Conservation (phyloP, 2,329 filamentous ascomycete genomes). For the Lizonia empirigonia region DNA sequence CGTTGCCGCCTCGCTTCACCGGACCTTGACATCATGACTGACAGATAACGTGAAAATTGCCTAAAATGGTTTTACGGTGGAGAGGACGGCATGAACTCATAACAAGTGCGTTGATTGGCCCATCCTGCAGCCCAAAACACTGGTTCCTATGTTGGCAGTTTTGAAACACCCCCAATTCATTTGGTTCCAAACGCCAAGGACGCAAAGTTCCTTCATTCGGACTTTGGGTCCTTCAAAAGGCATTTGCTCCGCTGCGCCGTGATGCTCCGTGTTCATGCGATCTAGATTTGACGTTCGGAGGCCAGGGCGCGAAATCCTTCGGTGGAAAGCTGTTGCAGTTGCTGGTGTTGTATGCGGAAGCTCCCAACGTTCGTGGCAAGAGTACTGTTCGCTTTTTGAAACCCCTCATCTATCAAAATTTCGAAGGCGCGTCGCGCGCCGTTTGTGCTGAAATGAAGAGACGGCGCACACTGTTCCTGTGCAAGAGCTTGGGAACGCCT, state of each 20-base stretch:
- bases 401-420: too few relatives aligned
- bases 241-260: background rate
- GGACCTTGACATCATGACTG: background rate
- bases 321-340: too few relatives aligned
- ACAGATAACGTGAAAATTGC: conserved; percentile 2
- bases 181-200: conserved; percentile 18
- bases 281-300: background rate
- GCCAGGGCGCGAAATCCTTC: background rate
- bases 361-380: too few relatives aligned
- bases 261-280: background rate
- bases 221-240: background rate
- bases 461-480: too few relatives aligned
- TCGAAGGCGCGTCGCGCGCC: too few relatives aligned
- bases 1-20: background rate
- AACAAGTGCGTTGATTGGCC: conserved; percentile 5
- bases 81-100: conserved; percentile 1
- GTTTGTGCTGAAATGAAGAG: too few relatives aligned
- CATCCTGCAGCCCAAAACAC: conserved; percentile 9
- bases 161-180: conserved; percentile 13
- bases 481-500: too few relatives aligned
- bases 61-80: background rate
- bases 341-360: too few relatives aligned
- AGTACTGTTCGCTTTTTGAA: too few relatives aligned
- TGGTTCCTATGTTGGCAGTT: conserved; percentile 13
- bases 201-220: background rate